A percentile compares a stretch with the other conserved stretches of the same genome.
phyloP scores from a whole-genome alignment of 2,329 filamentous ascomycete genomes.

The Monosporascus sp. region DNA sequence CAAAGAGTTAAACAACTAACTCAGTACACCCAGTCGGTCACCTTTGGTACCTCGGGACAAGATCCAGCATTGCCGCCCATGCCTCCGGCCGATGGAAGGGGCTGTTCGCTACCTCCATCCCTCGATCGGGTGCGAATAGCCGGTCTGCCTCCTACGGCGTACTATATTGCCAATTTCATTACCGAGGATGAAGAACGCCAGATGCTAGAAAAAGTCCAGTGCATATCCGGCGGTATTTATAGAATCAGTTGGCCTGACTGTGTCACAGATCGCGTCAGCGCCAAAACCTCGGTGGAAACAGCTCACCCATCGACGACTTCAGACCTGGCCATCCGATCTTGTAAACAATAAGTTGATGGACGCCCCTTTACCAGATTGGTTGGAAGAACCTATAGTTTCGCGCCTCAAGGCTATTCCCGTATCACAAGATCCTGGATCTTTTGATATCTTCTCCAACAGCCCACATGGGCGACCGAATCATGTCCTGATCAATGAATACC shows the following conservation, averaged over 20 bases:
- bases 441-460: slow-evolving; percentile 53
- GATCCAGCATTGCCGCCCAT: background rate
- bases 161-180: slow-evolving; percentile 85
- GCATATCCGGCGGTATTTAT: slow-evolving; percentile 6
- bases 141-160: slow-evolving; percentile 59
- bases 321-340: slow-evolving; percentile 84
- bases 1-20: background rate
- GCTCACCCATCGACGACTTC: slow-evolving; percentile 81
- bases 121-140: slow-evolving; percentile 49
- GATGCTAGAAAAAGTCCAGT: slow-evolving; percentile 63
- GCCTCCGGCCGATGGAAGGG: background rate
- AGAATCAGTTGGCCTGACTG: slow-evolving; percentile 29
- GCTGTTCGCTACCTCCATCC: slow-evolving; percentile 36
- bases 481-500: slow-evolving; percentile 90
- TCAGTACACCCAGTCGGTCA: background rate
- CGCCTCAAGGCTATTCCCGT: slow-evolving; percentile 50
- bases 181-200: slow-evolving; percentile 64
- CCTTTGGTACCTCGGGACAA: no score
- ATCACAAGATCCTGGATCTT: slow-evolving; percentile 19
- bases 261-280: slow-evolving; percentile 51
- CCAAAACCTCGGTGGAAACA: slow-evolving; percentile 79
- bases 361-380: slow-evolving; percentile 68
- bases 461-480: slow-evolving; percentile 80
- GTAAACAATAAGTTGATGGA: slow-evolving; percentile 73
- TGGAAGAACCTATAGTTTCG: slow-evolving; percentile 63